Base-by-base conservation (phyloP, 2,329 filamentous ascomycete species). In the Diaporthe ilicicola region DNA sequence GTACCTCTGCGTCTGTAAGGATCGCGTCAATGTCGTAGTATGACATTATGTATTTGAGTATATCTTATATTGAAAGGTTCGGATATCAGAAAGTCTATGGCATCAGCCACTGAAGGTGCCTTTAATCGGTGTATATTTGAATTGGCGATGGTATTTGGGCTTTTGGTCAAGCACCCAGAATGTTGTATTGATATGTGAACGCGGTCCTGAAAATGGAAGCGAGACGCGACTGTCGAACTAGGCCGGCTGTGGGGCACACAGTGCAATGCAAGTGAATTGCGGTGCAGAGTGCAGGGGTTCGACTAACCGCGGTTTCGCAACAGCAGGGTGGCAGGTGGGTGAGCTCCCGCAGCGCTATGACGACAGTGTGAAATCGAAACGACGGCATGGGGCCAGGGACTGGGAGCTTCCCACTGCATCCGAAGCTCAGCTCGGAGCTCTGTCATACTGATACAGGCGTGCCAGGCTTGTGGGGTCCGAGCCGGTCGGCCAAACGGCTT, bases 11-110 rank as follows among this genome's bases (percentile, higher is more conserved):
- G 80, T 96, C 93, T 12, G 94, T 96, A 54, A 96, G 87, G 83
- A 97, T 96, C 73, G 92, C 88, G 76, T 95, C 92, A 70, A 95
- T 89, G 80, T 94, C 91, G 85, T 96, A 97, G 85, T 97, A 97
- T 46, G 92, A 93, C 89, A 92, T 88, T 44, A 13, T 72, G 53
- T 1, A n/a, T 32, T 50, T 4, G 4, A 34, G 3, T 64, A 50
- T 48, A 17, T 34, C 9, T 34, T 62, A 17, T 64, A 19, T 50
- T 64, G 19, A 29, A 50, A 7, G 1, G 7, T 37, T 19, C 2
- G 2, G 10, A 9, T 62, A 34, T 13, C 19, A 37, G 6, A 4
- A 19, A 10, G 0, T 6, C 1, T 22, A 12, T 50, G 22, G 3
- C 8, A 27, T 19, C 0, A 4, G 13, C 24, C 19, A 24, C n/a